Evolutionary conservation across 2,329 filamentous ascomycete genomes (phyloP).

Genomic region (Aspergillus pseudoterreus): DNA sequence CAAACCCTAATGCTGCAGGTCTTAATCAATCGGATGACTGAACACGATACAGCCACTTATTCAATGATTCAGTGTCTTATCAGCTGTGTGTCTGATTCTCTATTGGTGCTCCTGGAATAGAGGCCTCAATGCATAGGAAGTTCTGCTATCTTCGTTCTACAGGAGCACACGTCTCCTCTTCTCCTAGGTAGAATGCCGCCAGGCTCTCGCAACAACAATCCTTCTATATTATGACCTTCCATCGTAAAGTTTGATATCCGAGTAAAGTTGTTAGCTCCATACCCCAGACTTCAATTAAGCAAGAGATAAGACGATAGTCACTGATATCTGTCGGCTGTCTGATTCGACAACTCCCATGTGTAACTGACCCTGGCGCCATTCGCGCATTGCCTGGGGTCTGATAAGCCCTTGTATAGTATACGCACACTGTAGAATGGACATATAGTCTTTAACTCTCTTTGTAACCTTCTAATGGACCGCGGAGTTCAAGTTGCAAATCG

Average conservation of each 20-base stretch:
- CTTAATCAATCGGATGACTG: neutral
- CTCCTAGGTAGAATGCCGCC: no score
- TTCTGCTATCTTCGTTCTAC: no score
- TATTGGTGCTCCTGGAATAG: no score
- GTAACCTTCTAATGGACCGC: neutral
- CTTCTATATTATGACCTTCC: no score
- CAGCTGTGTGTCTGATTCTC: neutral
- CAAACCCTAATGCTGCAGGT: neutral
- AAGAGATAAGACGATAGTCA: slow-evolving; percentile 1
- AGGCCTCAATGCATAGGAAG: no score
- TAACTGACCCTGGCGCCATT: neutral
- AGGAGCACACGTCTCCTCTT: no score
- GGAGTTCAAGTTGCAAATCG: neutral
- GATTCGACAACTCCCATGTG: slow-evolving; percentile 7
- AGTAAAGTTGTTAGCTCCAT: neutral
- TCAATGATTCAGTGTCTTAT: neutral
- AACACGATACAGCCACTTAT: neutral
- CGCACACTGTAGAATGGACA: neutral
- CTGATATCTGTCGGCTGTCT: slow-evolving; percentile 7
- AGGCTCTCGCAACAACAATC: no score
- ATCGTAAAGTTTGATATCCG: no score
- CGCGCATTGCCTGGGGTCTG: neutral
- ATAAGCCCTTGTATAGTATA: neutral
- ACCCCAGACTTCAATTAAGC: neutral
- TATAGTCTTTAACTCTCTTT: neutral